A percentile compares a stretch with the other conserved stretches of the same genome.
phyloP scores from a whole-genome alignment of 306 rosid species.

The Dalbergia cultrata region DNA sequence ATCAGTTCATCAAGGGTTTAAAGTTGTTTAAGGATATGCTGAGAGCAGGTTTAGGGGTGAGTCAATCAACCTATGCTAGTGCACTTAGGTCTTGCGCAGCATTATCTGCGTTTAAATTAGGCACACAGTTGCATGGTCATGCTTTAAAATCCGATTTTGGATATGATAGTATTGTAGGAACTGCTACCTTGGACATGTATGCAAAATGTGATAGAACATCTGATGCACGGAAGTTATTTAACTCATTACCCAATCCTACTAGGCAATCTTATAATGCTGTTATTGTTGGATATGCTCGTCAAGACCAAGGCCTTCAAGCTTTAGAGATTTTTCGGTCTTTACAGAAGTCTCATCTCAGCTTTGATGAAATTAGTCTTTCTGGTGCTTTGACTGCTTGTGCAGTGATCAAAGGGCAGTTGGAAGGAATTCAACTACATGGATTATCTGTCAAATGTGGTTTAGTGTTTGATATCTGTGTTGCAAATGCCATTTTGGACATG shows the following conservation, averaged over 20 bases:
- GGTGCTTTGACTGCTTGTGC: constrained; percentile 81
- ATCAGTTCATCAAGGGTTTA: constrained; percentile 61
- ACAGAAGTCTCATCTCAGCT: constrained; percentile 59
- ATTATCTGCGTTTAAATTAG: constrained; percentile 65
- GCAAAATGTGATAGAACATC: constrained; percentile 71
- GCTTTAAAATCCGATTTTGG: constrained; percentile 70
- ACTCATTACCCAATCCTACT: constrained; percentile 58
- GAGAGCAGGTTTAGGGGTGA: constrained; percentile 68
- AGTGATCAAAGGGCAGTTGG: constrained; percentile 57
- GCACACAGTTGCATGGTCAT: constrained; percentile 82
- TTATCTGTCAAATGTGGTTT: constrained; percentile 68
- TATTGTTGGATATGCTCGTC: constrained; percentile 72
- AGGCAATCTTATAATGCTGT: constrained; percentile 85
- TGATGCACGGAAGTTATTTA: constrained; percentile 75
- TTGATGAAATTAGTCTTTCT: constrained; percentile 77
- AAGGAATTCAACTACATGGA: constrained; percentile 82
- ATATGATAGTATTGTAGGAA: constrained; percentile 75
- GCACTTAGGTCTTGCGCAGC: constrained; percentile 86
- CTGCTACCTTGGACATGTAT: constrained; percentile 93
- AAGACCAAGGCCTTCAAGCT: constrained; percentile 68
- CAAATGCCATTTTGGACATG: constrained; percentile 87
- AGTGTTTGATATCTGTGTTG: constrained; percentile 70
- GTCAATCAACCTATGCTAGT: constrained; percentile 90
- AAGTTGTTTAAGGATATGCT: constrained; percentile 74
- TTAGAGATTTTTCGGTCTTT: constrained; percentile 63